Evolutionary conservation across 2,329 filamentous ascomycete genomes (phyloP), one percentile per base, ranked within the genome.

Genomic region (Phaeophleospora eucalypticola): DNA sequence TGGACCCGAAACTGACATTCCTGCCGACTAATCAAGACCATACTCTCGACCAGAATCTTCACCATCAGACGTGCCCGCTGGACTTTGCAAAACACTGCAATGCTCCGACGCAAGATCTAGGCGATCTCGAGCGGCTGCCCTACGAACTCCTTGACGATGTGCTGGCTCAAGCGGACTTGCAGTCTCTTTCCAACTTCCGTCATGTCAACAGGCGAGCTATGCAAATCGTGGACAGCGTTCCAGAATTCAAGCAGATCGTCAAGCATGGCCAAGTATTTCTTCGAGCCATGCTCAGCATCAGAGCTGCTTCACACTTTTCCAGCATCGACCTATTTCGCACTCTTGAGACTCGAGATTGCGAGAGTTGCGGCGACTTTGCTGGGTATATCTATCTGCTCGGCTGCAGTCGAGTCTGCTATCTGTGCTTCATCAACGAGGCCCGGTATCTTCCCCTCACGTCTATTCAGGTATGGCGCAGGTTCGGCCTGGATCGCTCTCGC

Each of bases 321-420:
- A 57, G 27, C 12, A 12, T 12, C 24, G 49, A 58, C 2, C 60
- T 74, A 14, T 68, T 64, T 57, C 19, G 59, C 14, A 65, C 57
- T 10, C 57, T 73, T 16, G 62, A 44, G 37, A 63, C 56, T 7
- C 45, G 45, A 6, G 12, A 29, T 29, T 29, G 24, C 24, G 24
- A 29, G 24, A 43, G 60, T 36, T 73, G 70, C 56, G 58, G 58
- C n/a, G 52, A 59, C 14, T 70, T 71, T 46, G 69, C 65, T 27
- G 60, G 57, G 34, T 65, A 69, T 46, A 55, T 72, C 39, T 71
- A 71, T 51, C 61, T 71, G 16, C 56, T 72, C 35, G 64, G 59
- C 38, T 69, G 66, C 52, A 54, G 53, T 21, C 66, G 69, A 2
- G 66, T 72, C 40, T 74, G 70, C 56, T 69, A 62, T 47, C 50